Percentiles rank a stretch among this genome's conserved stretches.
Conservation (phyloP, 768 basidiomycete genomes). For the Rhodotorula paludigena region DNA sequence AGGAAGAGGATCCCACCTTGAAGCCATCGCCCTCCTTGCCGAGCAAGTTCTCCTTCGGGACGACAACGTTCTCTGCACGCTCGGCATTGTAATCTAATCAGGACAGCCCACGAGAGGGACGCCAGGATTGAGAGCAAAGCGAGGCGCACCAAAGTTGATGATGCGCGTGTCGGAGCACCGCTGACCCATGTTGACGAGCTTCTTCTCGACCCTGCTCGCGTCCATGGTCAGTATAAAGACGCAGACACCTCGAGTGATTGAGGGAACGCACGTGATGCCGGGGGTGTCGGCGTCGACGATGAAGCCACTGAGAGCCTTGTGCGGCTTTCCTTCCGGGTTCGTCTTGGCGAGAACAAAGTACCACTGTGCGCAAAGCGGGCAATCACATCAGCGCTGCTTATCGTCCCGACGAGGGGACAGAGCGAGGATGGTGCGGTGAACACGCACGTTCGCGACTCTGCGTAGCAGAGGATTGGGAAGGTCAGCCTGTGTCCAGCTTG, state of each 20-base stretch:
- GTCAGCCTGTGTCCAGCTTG: neutral
- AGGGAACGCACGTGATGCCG: conserved; percentile 17
- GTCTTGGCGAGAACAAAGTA: conserved; percentile 50
- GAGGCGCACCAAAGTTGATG: conserved; percentile 45
- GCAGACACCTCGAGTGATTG: conserved; percentile 33
- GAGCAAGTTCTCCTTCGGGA: conserved; percentile 46
- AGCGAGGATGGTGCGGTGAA: too few species aligned
- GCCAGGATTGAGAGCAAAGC: neutral
- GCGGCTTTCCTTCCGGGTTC: conserved; percentile 45
- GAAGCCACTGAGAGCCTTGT: conserved; percentile 48
- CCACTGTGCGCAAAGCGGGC: conserved; percentile 41
- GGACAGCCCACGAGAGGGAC: too few species aligned
- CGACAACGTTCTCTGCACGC: conserved; percentile 37
- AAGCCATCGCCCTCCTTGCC: conserved; percentile 43
- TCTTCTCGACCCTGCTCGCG: conserved; percentile 28
- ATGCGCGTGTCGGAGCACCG: conserved; percentile 49
- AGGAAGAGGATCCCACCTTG: conserved; percentile 34
- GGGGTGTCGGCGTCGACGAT: conserved; percentile 40
- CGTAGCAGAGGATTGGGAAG: neutral
- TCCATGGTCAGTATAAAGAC: neutral
- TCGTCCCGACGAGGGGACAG: too few species aligned
- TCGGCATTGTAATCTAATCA: too few species aligned
- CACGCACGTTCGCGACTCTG: conserved; percentile 3
- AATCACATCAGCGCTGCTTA: neutral
- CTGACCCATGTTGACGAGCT: conserved; percentile 50